Base-by-base conservation (phyloP, 176 grass and related monocot genomes). In the Triticum monococcum region DNA sequence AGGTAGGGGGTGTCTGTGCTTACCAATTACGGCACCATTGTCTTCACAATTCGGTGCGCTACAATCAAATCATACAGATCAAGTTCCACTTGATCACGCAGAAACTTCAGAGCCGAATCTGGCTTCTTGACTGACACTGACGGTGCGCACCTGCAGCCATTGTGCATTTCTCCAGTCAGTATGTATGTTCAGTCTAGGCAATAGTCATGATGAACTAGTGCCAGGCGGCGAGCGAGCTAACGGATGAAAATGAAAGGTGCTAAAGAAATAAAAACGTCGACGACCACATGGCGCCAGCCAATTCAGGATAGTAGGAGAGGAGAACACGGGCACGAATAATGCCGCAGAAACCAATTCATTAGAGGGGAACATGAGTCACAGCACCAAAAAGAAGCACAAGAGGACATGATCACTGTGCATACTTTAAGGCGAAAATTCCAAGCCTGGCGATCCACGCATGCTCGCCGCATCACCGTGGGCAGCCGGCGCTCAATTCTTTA, bases 311-410 rank as follows among this genome's bases (percentile, higher is more conserved):
- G 37, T 12, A 31, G 52, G 8, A 33, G 72, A 85, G 63, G 41
- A 9, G 5, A 86, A 86, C 28, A 46, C 37, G 76, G 20, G 50
- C 65, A 86, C 43, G 84, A 24, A 84, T 17, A 24, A 84, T 17
- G 36, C 12, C 24, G 17, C 54, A 30, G 14, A n/a, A 38, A 73
- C 54, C 20, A 35, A 78, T 78, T 78, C 9, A 60, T 60, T 36
- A 4, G 18, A 18, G 30, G 46, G 46, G 46, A 32, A 35, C 28
- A 33, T 12, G 50, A 78, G 71, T 74, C 70, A 25, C 71, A 26
- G 5, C 2, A 65, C 3, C 5, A 11, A 9, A 9, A 8, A 12
- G 6, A 74, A 13, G 6, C 25, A 4, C 11, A 71, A 38, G 33
- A 26, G 6, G 26, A 74, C 40, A 45, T 45, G 75, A n/a, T 78